Base-by-base conservation (phyloP, 164 flowering plant genomes). In the Umbellularia californica region DNA sequence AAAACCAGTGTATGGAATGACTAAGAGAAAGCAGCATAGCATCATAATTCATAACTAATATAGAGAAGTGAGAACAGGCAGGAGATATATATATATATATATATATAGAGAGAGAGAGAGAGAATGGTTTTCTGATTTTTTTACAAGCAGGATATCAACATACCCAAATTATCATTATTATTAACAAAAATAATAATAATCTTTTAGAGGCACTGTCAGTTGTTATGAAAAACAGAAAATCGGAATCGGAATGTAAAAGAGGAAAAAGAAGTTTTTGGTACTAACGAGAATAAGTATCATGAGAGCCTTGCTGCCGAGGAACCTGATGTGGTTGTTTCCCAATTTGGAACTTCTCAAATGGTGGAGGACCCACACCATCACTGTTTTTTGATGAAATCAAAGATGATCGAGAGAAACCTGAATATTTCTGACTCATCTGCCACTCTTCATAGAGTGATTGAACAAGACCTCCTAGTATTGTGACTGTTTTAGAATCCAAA, bases 361-460 rank as follows among this genome's bases (percentile, higher is more conserved):
- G 90, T 47, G 97, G 98, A 70, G 98, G 99, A 74, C 94, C 90
- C 28, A 74, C 84, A 77, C 72, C 69, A 24, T 79, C 93, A 77
- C 71, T 76, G 35, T 81, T 88, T 76, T 83, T 79, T 50, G 86
- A 72, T 64, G 30, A 9, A 82, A 79, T 84, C 30, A 86, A 52
- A 35, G 89, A 68, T 20, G 87, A 80, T 22, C 96, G 92, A n/a
- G 96, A 83, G 51, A 90, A 79, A 58, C 91, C 90, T 13, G 93
- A 85, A 75, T 92, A 95, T 76, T 90, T 95, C 80, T 75, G 83
- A 81, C 83, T 93, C 90, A 92, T 82, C 81, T 93, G 82, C 97
- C 98, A 95, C 81, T 95, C 99, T 79, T 95, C 99, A 83, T 83
- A 82, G 71, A 95, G 90, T 47, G 94, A 76, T 78, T 82, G 87